These are phyloP conservation scores for Beauveria varroae DNA, from an alignment of 2,329 filamentous ascomycete genomes.

Conservation along the genomic window DNA sequence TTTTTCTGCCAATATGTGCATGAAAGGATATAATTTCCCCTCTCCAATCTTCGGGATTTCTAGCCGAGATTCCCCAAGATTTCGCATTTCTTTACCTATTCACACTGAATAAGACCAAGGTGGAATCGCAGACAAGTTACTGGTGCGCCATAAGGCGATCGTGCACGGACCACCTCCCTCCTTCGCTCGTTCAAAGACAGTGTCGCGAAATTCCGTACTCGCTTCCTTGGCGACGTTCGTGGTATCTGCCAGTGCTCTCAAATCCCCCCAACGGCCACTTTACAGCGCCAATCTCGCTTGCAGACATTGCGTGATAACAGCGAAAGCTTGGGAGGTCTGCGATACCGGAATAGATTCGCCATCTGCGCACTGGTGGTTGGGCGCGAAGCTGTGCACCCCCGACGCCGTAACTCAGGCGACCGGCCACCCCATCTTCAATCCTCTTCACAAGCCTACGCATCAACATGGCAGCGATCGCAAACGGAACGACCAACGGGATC, in stretches of 20 bases:
- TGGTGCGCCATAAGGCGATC: background rate
- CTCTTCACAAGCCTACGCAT: background rate
- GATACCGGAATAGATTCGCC: background rate
- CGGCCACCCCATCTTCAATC: background rate
- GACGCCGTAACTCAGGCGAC: background rate
- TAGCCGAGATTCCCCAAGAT: no score
- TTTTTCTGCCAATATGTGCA: no score
- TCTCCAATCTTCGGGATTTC: no score
- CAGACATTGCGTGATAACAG: background rate
- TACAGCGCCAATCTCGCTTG: conserved; percentile 2
- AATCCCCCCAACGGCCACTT: background rate
- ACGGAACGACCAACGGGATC: conserved; percentile 37
- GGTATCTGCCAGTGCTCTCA: conserved; percentile 1
- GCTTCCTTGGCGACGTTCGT: conserved; percentile 4
- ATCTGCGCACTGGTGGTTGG: background rate
- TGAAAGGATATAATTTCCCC: no score
- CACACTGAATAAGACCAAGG: background rate
- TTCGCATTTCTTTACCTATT: background rate
- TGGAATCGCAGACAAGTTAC: background rate
- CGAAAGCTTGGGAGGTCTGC: background rate
- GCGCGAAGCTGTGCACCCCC: conserved; percentile 7
- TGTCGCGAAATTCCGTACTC: conserved; percentile 11
- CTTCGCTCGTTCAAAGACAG: background rate
- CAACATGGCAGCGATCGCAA: conserved; percentile 35
- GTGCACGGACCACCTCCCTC: conserved; percentile 12